Percentiles rank a stretch among this genome's conserved stretches.
Conservation (phyloP, 345 rosid species). For the Salix brachista region DNA sequence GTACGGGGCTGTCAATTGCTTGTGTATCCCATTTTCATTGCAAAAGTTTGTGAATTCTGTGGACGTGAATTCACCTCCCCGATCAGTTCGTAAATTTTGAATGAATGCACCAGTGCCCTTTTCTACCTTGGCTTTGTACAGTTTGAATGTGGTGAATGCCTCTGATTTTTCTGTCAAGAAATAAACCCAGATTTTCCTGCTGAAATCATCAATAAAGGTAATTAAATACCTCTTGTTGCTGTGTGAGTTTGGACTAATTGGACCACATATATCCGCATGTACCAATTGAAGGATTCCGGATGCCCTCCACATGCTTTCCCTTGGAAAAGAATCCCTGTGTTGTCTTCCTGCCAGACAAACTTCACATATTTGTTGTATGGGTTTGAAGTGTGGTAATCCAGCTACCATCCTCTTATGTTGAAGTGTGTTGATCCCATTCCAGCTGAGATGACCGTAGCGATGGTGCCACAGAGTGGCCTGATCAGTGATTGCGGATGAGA, state of each 20-base stretch:
- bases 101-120: neutral
- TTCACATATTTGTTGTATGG: neutral
- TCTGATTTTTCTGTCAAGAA: neutral
- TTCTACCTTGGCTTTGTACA: neutral
- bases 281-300: neutral
- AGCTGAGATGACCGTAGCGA: too few species aligned
- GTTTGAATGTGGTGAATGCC: neutral
- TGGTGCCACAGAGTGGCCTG: too few species aligned
- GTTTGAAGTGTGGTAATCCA: neutral
- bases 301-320: neutral
- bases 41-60: too few species aligned
- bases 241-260: too few species aligned
- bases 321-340: slow-evolving; percentile 7
- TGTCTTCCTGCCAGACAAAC: slow-evolving; percentile 1
- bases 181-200: neutral
- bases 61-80: too few species aligned
- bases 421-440: neutral
- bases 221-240: neutral
- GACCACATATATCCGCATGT: neutral
- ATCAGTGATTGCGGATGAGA: neutral
- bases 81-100: too few species aligned
- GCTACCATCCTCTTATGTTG: neutral
- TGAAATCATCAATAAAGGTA: neutral
- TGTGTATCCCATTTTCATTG: too few species aligned
- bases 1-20: too few species aligned